Conservation (phyloP, 805 yeast species). For the Nakazawaea ambrosiae region DNA sequence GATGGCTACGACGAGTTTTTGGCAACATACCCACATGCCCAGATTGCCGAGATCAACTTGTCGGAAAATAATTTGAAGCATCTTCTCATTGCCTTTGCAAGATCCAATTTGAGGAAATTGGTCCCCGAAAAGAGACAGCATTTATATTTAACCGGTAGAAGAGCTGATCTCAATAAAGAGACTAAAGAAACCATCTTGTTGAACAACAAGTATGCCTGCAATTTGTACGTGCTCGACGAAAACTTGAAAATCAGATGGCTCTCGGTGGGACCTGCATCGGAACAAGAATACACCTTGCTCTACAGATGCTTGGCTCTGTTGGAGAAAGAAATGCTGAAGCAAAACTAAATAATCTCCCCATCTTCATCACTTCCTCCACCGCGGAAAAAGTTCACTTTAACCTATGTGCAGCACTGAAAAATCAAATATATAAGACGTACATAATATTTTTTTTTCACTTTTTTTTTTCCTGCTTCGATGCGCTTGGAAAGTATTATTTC, state of each 20-base stretch:
- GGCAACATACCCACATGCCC: conserved; percentile 43
- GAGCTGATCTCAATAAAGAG: conserved; percentile 48
- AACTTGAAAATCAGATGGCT: conserved; percentile 84
- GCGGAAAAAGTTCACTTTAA: too few species aligned
- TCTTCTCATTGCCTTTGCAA: conserved; percentile 45
- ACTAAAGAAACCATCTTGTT: conserved; percentile 54
- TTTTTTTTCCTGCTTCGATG: too few species aligned
- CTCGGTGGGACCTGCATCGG: conserved; percentile 72
- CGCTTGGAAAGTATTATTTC: too few species aligned
- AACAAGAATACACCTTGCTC: conserved; percentile 53
- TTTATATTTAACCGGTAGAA: conserved; percentile 58
- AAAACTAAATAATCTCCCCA: not conserved
- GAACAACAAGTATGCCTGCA: conserved; percentile 77
- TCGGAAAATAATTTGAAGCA: conserved; percentile 73
- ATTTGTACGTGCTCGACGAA: conserved; percentile 70
- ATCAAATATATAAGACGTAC: too few species aligned
- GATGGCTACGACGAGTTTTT: conserved; percentile 34
- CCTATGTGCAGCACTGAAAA: too few species aligned
- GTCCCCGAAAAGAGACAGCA: conserved; percentile 44
- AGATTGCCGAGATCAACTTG: conserved; percentile 68
- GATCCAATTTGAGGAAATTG: conserved; percentile 33
- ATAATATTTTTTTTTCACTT: too few species aligned
- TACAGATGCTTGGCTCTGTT: conserved; percentile 64
- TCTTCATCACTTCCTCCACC: too few species aligned
- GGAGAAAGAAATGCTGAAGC: conserved; percentile 32